phyloP scores from a whole-genome alignment of 495 filamentous ascomycete genomes.

The Xylaria nigripes region DNA sequence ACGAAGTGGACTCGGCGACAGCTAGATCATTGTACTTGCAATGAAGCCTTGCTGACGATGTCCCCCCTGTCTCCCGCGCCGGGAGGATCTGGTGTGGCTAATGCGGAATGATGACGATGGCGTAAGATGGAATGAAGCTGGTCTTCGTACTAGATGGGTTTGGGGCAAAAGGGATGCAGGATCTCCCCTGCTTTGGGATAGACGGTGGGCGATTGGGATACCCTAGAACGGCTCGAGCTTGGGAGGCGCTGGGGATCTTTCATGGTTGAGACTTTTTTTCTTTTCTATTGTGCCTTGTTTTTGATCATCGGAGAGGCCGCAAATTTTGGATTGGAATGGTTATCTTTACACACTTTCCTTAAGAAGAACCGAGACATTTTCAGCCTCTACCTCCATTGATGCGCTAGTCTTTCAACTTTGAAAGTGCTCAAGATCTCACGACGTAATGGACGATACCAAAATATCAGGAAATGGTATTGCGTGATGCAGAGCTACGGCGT shows the following conservation, averaged over 20 bases:
- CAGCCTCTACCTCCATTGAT: no score
- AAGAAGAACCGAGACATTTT: no score
- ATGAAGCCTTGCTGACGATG: background rate
- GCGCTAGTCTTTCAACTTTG: no score
- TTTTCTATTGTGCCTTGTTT: no score
- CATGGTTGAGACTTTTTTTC: background rate
- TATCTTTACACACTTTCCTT: no score
- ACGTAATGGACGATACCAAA: no score
- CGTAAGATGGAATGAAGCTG: background rate
- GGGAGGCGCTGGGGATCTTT: background rate
- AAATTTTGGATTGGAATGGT: no score
- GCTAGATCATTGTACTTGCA: background rate
- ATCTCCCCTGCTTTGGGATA: background rate
- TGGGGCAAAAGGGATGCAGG: background rate
- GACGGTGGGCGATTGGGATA: background rate
- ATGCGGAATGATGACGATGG: background rate
- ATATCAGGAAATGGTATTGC: no score
- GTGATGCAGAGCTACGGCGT: no score
- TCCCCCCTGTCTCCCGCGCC: background rate
- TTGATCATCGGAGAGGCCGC: no score
- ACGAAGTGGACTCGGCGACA: background rate
- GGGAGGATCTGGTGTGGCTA: background rate
- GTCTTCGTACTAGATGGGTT: background rate
- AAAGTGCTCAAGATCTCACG: no score
- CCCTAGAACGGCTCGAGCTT: conserved; percentile 1